Evolutionary conservation across 345 rosid genomes (phyloP).

Genomic region (Luvunga scandens): DNA sequence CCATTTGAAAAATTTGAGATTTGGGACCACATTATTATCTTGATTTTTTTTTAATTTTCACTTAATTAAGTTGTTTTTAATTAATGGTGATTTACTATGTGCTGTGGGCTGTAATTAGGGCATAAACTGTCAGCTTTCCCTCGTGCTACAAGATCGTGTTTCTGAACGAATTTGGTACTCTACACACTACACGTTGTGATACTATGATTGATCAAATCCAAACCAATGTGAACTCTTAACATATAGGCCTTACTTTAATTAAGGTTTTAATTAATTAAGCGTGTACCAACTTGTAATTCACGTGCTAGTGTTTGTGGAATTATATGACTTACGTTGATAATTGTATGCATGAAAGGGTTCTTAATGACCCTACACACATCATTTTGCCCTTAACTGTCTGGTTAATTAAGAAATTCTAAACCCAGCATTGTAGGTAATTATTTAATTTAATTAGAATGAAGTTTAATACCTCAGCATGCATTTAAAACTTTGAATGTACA

Average conservation of each 20-base stretch:
- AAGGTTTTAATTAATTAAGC: background rate
- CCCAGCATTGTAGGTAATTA: no score
- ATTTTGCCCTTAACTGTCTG: background rate
- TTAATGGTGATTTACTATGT: slow-evolving; percentile 22
- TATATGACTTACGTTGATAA: slow-evolving; percentile 6
- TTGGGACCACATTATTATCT: slow-evolving; percentile 33
- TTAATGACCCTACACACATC: slow-evolving; percentile 2
- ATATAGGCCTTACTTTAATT: background rate
- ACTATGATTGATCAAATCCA: slow-evolving; percentile 36
- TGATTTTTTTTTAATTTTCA: slow-evolving; percentile 14
- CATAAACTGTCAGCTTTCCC: slow-evolving; percentile 28
- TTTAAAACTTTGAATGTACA: background rate
- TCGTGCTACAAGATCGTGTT: slow-evolving; percentile 27
- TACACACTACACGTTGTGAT: slow-evolving; percentile 31
- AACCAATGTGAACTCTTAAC: background rate
- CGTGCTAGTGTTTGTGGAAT: slow-evolving; percentile 4
- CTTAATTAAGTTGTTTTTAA: background rate
- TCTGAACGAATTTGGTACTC: slow-evolving; percentile 21
- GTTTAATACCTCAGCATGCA: no score
- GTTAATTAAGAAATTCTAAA: background rate
- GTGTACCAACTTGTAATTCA: background rate
- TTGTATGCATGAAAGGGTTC: slow-evolving; percentile 16
- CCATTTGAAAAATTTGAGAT: background rate
- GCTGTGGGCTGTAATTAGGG: slow-evolving; percentile 27
- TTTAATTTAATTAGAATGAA: no score